These are phyloP conservation scores for Lentithecium fluviatile DNA, from an alignment of 495 filamentous ascomycete species.

Conservation along the genomic window DNA sequence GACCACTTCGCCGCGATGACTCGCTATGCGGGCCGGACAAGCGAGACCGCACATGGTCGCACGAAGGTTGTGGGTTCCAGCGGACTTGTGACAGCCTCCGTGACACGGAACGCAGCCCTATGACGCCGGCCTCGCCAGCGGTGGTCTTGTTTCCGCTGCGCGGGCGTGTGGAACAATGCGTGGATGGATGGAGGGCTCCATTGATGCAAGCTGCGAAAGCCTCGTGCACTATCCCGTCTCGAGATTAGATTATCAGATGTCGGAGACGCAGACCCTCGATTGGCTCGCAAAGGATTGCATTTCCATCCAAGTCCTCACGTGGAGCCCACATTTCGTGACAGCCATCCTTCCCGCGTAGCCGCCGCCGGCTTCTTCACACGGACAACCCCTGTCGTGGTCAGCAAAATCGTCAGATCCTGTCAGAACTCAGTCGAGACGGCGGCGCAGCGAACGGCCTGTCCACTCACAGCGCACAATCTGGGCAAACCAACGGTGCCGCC, in stretches of 20 bases:
- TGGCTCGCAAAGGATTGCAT: background rate
- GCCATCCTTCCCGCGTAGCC: background rate
- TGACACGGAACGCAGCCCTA: constrained; percentile 32
- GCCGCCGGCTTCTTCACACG: background rate
- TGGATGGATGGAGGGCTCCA: no score
- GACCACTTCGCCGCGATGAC: constrained; percentile 1
- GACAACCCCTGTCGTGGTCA: background rate
- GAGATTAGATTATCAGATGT: no score
- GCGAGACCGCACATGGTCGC: constrained; percentile 3
- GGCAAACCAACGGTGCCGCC: no score
- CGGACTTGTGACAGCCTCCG: constrained; percentile 6
- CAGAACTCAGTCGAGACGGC: constrained; percentile 1
- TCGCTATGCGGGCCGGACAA: background rate
- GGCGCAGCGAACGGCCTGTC: background rate
- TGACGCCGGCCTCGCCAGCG: background rate
- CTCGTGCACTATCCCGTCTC: no score
- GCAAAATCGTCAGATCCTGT: background rate
- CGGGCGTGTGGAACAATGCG: no score
- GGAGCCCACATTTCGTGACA: background rate
- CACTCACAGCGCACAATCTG: background rate
- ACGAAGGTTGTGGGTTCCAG: background rate
- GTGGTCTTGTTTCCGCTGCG: no score
- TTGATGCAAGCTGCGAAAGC: no score
- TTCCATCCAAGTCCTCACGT: background rate
- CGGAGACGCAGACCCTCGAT: background rate